phyloP scores from a whole-genome alignment of 805 yeast species.

The Saccharomycopsis vini region DNA sequence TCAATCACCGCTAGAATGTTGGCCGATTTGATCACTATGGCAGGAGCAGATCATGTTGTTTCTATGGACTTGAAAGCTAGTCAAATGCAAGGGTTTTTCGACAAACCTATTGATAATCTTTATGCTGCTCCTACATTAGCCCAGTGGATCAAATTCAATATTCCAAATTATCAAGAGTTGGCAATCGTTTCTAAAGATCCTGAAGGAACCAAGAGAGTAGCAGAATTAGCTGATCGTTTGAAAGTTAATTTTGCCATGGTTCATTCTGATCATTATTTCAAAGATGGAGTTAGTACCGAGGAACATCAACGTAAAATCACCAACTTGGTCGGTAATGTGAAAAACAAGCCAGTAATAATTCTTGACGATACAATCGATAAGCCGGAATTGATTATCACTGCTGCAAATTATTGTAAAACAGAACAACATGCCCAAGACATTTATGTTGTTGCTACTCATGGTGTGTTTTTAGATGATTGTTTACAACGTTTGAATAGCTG shows the following conservation, averaged over 20 bases:
- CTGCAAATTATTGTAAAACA: conserved; percentile 50
- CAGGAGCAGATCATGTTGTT: conserved; percentile 55
- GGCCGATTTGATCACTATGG: conserved; percentile 47
- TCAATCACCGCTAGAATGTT: conserved; percentile 26
- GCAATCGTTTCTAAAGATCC: conserved; percentile 57
- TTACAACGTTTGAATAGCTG: conserved; percentile 36
- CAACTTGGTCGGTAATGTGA: conserved; percentile 59
- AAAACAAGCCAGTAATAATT: conserved; percentile 45
- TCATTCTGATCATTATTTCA: conserved; percentile 38
- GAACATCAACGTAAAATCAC: conserved; percentile 34
- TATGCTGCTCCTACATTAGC: conserved; percentile 48
- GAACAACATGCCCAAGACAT: conserved; percentile 51
- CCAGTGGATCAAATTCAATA: conserved; percentile 43
- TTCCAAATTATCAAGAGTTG: conserved; percentile 43
- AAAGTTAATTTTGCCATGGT: conserved; percentile 55
- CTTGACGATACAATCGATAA: conserved; percentile 59
- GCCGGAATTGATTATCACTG: conserved; percentile 42
- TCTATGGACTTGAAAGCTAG: conserved; percentile 62
- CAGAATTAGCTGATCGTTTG: conserved; percentile 48
- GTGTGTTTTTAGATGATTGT: conserved; percentile 52
- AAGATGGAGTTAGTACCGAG: conserved; percentile 30
- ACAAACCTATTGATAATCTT: conserved; percentile 53
- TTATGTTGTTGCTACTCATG: conserved; percentile 52
- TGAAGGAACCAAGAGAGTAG: conserved; percentile 59
- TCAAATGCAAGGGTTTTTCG: conserved; percentile 58